These are phyloP conservation scores for Pichia sp. DNA, from an alignment of 1,139 yeast species.

Conservation along the genomic window DNA sequence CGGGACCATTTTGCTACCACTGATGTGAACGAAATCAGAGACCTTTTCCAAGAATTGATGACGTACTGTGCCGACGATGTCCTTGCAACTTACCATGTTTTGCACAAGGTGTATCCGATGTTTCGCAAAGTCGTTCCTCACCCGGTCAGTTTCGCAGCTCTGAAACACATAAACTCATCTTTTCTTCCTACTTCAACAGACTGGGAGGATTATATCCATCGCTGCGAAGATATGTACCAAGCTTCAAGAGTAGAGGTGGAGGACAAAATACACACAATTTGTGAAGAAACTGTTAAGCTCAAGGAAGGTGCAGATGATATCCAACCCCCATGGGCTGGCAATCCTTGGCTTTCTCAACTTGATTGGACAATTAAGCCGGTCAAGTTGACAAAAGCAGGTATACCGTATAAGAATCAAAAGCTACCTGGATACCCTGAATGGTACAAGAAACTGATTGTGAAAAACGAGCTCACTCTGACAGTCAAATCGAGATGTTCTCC, in stretches of 20 bases:
- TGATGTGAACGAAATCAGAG: conserved; percentile 52
- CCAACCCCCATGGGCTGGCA: conserved; percentile 40
- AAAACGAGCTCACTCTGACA: conserved; percentile 53
- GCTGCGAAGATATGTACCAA: conserved; percentile 65
- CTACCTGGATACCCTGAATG: conserved; percentile 92
- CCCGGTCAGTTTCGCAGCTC: conserved; percentile 91
- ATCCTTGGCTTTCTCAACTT: conserved; percentile 87
- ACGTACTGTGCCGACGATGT: conserved; percentile 87
- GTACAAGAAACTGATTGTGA: conserved; percentile 72
- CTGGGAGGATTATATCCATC: conserved; percentile 71
- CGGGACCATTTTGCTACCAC: conserved; percentile 61
- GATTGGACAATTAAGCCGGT: conserved; percentile 75
- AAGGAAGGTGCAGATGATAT: conserved; percentile 29
- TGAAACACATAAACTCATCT: conserved; percentile 69
- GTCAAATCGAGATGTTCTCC: conserved; percentile 77
- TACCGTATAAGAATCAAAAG: conserved; percentile 73
- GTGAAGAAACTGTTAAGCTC: conserved; percentile 50
- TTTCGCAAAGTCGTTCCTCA: conserved; percentile 75
- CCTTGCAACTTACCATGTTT: conserved; percentile 65
- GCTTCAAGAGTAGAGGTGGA: conserved; percentile 55
- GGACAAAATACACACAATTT: conserved; percentile 53
- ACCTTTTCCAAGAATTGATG: conserved; percentile 58
- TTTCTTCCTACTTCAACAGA: conserved; percentile 71
- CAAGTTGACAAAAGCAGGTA: conserved; percentile 64
- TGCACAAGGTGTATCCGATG: conserved; percentile 62